A percentile compares a stretch with the other conserved stretches of the same genome.
These are phyloP conservation scores for Cephalotrichum gorgonifer DNA, from an alignment of 2,329 filamentous ascomycete species.

Conservation along the genomic window DNA sequence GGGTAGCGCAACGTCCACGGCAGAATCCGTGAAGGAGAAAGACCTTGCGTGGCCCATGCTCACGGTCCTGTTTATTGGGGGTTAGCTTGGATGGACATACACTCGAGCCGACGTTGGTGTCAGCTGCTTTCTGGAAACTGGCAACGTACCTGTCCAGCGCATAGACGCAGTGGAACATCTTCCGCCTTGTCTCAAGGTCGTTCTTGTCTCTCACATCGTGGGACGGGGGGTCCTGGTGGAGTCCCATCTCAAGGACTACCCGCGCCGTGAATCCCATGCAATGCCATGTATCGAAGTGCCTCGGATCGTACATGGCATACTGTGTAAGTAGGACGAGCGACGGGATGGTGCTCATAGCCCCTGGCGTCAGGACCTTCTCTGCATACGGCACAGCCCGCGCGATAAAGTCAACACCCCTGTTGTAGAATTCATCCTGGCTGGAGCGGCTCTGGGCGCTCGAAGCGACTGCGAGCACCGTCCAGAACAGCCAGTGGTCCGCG, in stretches of 20 bases:
- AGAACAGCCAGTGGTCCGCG: conserved; percentile 76
- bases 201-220: conserved; percentile 57
- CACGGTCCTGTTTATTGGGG: conserved; percentile 50
- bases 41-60: conserved; percentile 80
- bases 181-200: conserved; percentile 66
- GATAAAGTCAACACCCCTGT: conserved; percentile 44
- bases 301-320: conserved; percentile 82
- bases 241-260: conserved; percentile 78
- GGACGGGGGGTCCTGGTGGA: conserved; percentile 80
- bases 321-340: conserved; percentile 77
- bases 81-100: too few species aligned
- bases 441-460: conserved; percentile 63
- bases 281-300: conserved; percentile 91
- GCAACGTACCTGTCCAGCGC: conserved; percentile 65
- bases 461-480: conserved; percentile 80
- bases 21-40: conserved; percentile 90
- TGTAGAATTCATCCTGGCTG: conserved; percentile 54
- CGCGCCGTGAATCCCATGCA: conserved; percentile 83
- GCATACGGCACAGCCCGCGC: conserved; percentile 62
- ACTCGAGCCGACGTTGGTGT: background rate
- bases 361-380: conserved; percentile 75
- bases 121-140: too few species aligned
- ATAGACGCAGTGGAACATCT: conserved; percentile 86
- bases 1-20: conserved; percentile 72
- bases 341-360: conserved; percentile 77